Evolutionary conservation across 306 rosid genomes (phyloP).

Genomic region (Castanea crenata): DNA sequence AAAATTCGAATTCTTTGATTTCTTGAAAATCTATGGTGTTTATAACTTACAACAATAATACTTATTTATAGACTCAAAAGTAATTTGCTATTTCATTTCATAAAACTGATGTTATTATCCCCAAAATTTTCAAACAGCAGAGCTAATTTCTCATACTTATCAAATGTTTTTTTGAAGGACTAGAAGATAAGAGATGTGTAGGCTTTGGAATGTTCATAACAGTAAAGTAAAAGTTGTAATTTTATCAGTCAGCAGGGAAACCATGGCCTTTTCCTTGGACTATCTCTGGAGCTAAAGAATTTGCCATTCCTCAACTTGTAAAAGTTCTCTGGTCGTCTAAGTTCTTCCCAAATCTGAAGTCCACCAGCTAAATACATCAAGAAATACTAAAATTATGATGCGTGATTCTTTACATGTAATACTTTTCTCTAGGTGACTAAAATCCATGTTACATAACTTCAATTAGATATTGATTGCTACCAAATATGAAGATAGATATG

Average conservation of each 20-base stretch:
- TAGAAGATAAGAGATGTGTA: background rate
- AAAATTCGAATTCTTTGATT: background rate
- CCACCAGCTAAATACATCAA: too few relatives aligned
- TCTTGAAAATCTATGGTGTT: background rate
- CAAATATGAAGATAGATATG: constrained; percentile 4
- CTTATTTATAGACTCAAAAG: background rate
- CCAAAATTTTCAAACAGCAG: background rate
- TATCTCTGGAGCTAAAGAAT: too few relatives aligned
- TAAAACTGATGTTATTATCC: background rate
- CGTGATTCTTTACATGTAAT: constrained; percentile 1
- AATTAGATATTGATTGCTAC: constrained; percentile 14
- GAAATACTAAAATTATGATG: constrained; percentile 2
- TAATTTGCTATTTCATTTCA: background rate
- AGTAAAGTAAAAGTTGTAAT: constrained; percentile 17
- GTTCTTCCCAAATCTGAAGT: too few relatives aligned
- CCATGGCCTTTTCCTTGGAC: constrained; percentile 98
- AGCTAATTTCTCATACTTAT: background rate
- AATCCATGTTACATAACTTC: background rate
- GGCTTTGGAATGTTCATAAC: constrained; percentile 10
- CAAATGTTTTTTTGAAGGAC: background rate
- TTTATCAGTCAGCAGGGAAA: constrained; percentile 92
- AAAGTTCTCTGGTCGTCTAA: too few relatives aligned
- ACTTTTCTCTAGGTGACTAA: background rate
- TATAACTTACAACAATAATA: background rate
- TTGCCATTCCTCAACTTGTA: too few relatives aligned